phyloP scores from a whole-genome alignment of 1,284 basidiomycete genomes.

The Lignosus rhinocerotis region DNA sequence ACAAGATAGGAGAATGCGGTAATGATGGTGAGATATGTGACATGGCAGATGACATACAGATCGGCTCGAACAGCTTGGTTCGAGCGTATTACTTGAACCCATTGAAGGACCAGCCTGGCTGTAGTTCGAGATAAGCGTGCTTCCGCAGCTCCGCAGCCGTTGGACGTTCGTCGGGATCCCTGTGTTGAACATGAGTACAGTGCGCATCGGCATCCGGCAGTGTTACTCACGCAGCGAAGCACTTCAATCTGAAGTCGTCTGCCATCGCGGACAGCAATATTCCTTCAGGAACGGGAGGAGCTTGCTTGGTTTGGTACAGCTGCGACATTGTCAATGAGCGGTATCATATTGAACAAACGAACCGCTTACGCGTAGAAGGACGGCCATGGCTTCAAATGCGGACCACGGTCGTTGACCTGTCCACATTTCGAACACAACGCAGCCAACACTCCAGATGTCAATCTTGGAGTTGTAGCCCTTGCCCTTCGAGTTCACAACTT shows the following conservation, averaged over 20 bases:
- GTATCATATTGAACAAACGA: not conserved
- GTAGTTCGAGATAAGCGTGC: constrained; percentile 83
- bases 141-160: constrained; percentile 79
- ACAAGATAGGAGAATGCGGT: constrained; percentile 14
- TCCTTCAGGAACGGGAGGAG: constrained; percentile 88
- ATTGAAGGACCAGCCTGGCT: constrained; percentile 77
- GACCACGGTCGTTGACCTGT: constrained; percentile 93
- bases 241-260: constrained; percentile 85
- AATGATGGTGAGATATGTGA: constrained; percentile 5
- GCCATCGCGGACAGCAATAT: constrained; percentile 76
- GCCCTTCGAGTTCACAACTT: constrained; percentile 85
- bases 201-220: not conserved
- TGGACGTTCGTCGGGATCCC: constrained; percentile 86
- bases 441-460: constrained; percentile 98
- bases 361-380: constrained; percentile 84
- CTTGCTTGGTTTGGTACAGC: constrained; percentile 81
- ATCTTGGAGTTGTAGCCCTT: constrained; percentile 95
- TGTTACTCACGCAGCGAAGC: constrained; percentile 81
- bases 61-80: not conserved
- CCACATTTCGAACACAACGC: constrained; percentile 98
- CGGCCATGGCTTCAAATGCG: constrained; percentile 85
- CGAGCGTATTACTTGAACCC: constrained; percentile 43
- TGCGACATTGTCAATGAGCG: constrained; percentile 31
- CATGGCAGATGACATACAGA: not conserved
- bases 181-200: constrained; percentile 31